Conservation (phyloP, 2,329 filamentous ascomycete genomes). For the Cladophialophora exuberans region DNA sequence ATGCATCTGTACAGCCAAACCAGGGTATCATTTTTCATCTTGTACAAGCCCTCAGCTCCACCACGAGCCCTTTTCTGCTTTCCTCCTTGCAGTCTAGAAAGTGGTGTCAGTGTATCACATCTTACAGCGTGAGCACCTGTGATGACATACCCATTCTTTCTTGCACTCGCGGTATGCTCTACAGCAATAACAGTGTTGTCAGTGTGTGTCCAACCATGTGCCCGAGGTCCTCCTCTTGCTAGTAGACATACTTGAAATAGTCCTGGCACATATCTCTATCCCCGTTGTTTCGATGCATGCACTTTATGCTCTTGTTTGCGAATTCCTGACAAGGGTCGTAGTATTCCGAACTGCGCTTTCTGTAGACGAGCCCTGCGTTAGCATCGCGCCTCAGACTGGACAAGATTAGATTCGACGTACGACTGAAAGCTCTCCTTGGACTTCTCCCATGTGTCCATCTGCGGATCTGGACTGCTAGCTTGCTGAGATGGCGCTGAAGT, state of each 20-base stretch:
- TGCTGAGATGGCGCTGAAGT: slow-evolving; percentile 19
- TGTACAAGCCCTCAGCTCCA: slow-evolving; percentile 16
- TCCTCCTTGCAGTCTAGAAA: slow-evolving; percentile 23
- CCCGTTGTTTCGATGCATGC: slow-evolving; percentile 83
- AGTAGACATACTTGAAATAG: slow-evolving; percentile 81
- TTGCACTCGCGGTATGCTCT: slow-evolving; percentile 95
- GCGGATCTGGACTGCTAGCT: slow-evolving; percentile 9
- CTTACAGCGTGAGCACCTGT: no score
- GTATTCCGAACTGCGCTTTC: slow-evolving; percentile 86
- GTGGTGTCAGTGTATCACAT: slow-evolving; percentile 7
- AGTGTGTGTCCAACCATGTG: background rate
- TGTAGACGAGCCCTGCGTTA: slow-evolving; percentile 43
- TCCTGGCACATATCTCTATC: slow-evolving; percentile 89
- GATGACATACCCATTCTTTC: slow-evolving; percentile 81
- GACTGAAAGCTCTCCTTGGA: slow-evolving; percentile 22
- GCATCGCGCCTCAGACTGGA: background rate
- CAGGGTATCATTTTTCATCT: slow-evolving; percentile 8
- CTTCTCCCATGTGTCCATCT: slow-evolving; percentile 25
- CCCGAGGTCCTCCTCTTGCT: background rate
- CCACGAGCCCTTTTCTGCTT: slow-evolving; percentile 24
- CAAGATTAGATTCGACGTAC: slow-evolving; percentile 17
- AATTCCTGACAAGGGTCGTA: slow-evolving; percentile 96
- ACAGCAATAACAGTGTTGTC: slow-evolving; percentile 12
- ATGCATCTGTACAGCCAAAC: slow-evolving; percentile 14
- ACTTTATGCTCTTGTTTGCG: slow-evolving; percentile 80